Conservation (phyloP, 768 basidiomycete genomes). For the Termitomyces sp. region DNA sequence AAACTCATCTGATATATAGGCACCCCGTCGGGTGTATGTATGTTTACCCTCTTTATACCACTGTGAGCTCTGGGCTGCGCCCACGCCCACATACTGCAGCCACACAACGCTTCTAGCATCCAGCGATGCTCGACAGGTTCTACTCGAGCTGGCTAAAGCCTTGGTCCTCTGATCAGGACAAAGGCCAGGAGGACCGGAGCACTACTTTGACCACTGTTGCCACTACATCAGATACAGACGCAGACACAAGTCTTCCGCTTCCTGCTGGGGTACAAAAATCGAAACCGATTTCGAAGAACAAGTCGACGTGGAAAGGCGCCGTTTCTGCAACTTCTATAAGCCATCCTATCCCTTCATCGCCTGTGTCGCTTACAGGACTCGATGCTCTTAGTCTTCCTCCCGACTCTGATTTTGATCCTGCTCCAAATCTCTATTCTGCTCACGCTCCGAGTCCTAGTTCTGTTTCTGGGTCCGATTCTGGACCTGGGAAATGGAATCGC, state of each 20-base stretch:
- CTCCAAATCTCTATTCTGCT: slow-evolving; percentile 8
- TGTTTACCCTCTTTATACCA: background rate
- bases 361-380: slow-evolving; percentile 30
- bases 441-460: background rate
- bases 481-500: background rate
- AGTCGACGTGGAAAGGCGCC: slow-evolving; percentile 15
- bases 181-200: slow-evolving; percentile 4
- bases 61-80: background rate
- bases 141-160: slow-evolving; percentile 19
- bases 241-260: slow-evolving; percentile 19
- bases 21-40: background rate
- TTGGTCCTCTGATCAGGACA: background rate
- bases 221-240: slow-evolving; percentile 15
- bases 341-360: slow-evolving; percentile 27
- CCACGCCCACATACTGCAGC: background rate
- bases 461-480: background rate
- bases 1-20: background rate
- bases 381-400: slow-evolving; percentile 15
- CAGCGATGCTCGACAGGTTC: slow-evolving; percentile 21
- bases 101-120: background rate
- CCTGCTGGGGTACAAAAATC: slow-evolving; percentile 19
- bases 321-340: slow-evolving; percentile 25
- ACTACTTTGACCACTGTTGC: background rate
- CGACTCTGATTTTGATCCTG: slow-evolving; percentile 4
- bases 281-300: background rate